phyloP scores from a whole-genome alignment of 1,284 basidiomycete species.

The Flammula alnicola region DNA sequence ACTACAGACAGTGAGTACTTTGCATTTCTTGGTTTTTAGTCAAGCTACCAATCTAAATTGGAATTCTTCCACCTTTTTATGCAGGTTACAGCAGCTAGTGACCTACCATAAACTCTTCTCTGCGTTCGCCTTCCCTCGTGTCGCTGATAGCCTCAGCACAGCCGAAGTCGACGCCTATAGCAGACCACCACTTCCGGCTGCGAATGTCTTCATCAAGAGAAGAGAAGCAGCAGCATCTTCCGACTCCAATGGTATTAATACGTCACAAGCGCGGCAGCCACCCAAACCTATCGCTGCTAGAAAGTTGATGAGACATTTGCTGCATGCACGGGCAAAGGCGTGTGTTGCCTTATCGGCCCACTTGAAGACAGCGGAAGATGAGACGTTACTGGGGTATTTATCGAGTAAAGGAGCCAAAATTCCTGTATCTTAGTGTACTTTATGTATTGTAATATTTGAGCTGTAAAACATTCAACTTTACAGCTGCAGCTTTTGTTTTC shows the following conservation, averaged over 20 bases:
- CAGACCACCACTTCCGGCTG: conserved; percentile 38
- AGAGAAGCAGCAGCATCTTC: conserved; percentile 6
- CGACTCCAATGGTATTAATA: background rate
- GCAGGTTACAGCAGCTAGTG: conserved; percentile 37
- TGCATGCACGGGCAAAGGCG: conserved; percentile 31
- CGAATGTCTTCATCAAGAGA: conserved; percentile 43
- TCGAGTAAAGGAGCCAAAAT: conserved; percentile 25
- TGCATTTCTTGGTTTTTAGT: background rate
- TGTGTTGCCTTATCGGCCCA: conserved; percentile 20
- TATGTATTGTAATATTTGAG: conserved; percentile 2
- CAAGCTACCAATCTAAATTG: too few relatives aligned
- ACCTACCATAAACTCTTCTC: conserved; percentile 41
- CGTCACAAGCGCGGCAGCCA: conserved; percentile 9
- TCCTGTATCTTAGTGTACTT: background rate
- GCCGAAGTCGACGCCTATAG: conserved; percentile 35
- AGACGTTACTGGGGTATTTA: conserved; percentile 22
- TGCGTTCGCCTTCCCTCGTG: conserved; percentile 30
- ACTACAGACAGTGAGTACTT: conserved; percentile 22
- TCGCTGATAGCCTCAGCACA: conserved; percentile 17
- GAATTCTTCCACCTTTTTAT: conserved; percentile 1
- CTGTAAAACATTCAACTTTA: too few relatives aligned
- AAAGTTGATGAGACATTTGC: conserved; percentile 30
- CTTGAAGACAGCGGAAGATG: conserved; percentile 17
- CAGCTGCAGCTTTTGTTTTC: too few relatives aligned
- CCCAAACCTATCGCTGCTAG: conserved; percentile 18